Evolutionary conservation across 2,329 filamentous ascomycete genomes (phyloP), one percentile per base, ranked within the genome.

Genomic region (Neospermospora avenae): DNA sequence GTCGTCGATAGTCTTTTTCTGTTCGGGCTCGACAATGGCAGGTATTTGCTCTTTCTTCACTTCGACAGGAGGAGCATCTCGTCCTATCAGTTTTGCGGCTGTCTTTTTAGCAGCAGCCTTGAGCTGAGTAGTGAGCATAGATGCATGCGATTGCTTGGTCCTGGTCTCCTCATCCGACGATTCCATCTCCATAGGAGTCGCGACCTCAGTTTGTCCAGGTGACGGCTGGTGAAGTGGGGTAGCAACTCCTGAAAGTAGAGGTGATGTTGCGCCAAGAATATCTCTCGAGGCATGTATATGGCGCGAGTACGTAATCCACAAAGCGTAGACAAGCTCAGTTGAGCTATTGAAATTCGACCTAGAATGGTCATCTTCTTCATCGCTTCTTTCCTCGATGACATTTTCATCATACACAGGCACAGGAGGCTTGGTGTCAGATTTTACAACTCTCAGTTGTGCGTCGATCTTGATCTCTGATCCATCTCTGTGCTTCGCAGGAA

Each of bases 231-330:
- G 88, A 13, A 89, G 81, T 31, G 92, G 90, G 1, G 91, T 92
- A 20, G 81, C 80, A 18, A 83, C 78, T 31, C 86, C 85, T 42
- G 88, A 86, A 16, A 85, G 74, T 20, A 85, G 72, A 4, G 86
- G 84, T 24, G 87, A 86, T n/a, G 86, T 78, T 20, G 82, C 78
- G n/a, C 84, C 81, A 49, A 87, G 74, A 58, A 75, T 76, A 55
- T 82, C 79, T 62, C 85, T 85, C 39, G 86, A 82, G 16, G 90
- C 89, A 73, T 99, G 95, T 13, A 98, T 81, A 70, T 97, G 91
- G 63, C 93, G 84, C 18, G 93, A 98, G 73, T 98, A 99, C 1
- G 93, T 98, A 66, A 99, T 89, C 95, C 95, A 99, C 31, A 99
- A 77, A 11, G 95, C 95, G 77, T 93, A 98, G 0, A 98, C 92